A percentile compares a stretch with the other conserved stretches of the same genome.
phyloP scores from a whole-genome alignment of 1,139 yeast species.

The Suhomyces panamericanus region DNA sequence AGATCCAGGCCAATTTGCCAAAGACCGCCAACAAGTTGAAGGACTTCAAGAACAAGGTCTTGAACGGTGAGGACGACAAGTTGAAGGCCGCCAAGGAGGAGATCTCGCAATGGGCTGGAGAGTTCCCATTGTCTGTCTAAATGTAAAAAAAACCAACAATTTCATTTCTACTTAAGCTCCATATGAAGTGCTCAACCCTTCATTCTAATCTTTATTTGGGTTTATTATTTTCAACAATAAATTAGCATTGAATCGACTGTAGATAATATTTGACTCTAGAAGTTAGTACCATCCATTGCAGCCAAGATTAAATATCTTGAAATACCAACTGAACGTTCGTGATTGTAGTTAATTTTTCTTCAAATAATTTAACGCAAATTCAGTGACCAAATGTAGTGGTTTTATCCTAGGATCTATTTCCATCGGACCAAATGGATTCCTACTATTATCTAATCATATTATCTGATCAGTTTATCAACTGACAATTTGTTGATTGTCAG shows the following conservation, averaged over 20 bases:
- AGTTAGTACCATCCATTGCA: too few relatives aligned
- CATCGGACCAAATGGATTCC: too few relatives aligned
- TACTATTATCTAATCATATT: too few relatives aligned
- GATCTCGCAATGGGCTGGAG: conserved; percentile 88
- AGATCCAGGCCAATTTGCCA: conserved; percentile 73
- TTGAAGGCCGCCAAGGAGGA: conserved; percentile 70
- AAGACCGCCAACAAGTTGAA: conserved; percentile 88
- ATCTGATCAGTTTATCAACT: too few relatives aligned
- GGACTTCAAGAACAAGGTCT: conserved; percentile 84
- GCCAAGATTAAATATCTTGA: too few relatives aligned
- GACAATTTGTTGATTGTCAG: too few relatives aligned
- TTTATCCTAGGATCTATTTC: too few relatives aligned
- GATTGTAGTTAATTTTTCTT: too few relatives aligned
- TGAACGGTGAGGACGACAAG: conserved; percentile 64
- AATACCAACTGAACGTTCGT: too few relatives aligned
- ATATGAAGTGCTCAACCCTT: conserved; percentile 13
- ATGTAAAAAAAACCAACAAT: not conserved
- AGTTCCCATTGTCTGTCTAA: conserved; percentile 85
- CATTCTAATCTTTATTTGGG: conserved; percentile 11
- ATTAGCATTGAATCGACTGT: conserved; percentile 3
- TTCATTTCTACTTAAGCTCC: conserved; percentile 11
- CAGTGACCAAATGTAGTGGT: too few relatives aligned
- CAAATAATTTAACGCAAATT: too few relatives aligned
- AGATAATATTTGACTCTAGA: not conserved
- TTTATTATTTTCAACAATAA: conserved; percentile 14